phyloP scores from a whole-genome alignment of 1,139 yeast species.

The Hyphopichia pseudoburtonii region DNA sequence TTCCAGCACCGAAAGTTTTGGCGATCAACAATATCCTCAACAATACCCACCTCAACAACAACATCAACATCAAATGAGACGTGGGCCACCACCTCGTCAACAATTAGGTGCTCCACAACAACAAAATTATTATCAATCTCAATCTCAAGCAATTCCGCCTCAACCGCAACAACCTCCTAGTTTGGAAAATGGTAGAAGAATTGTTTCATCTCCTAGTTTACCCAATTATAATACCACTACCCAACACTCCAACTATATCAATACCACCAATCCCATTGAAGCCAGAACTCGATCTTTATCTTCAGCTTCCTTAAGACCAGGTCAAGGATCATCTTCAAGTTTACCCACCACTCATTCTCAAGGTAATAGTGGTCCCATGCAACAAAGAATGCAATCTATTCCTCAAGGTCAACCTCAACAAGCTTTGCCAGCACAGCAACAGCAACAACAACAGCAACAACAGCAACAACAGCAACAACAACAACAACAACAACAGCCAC shows the following conservation, averaged over 20 bases:
- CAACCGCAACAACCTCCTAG: slow-evolving; percentile 1
- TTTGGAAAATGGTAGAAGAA: slow-evolving; percentile 17
- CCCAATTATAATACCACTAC: slow-evolving; percentile 8
- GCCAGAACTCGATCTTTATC: slow-evolving; percentile 23
- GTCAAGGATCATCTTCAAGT: too few relatives aligned
- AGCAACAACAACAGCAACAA: slow-evolving; percentile 7
- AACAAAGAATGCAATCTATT: slow-evolving; percentile 13
- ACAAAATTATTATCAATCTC: slow-evolving; percentile 6
- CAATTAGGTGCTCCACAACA: background rate
- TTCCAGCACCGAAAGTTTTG: slow-evolving; percentile 3
- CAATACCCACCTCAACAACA: slow-evolving; percentile 9
- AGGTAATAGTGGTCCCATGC: slow-evolving; percentile 11
- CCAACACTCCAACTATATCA: slow-evolving; percentile 4
- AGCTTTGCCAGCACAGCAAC: slow-evolving; percentile 4
- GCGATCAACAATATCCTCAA: slow-evolving; percentile 4
- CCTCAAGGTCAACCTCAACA: slow-evolving; percentile 9
- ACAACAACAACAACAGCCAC: slow-evolving; percentile 6
- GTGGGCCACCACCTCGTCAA: background rate
- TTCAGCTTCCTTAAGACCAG: slow-evolving; percentile 20
- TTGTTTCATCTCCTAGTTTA: slow-evolving; percentile 25
- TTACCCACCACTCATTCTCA: slow-evolving; percentile 13
- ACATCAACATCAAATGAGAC: slow-evolving; percentile 4
- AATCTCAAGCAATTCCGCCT: background rate
- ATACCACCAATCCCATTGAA: slow-evolving; percentile 13
- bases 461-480: slow-evolving; percentile 7